A percentile compares a stretch with the other conserved stretches of the same genome.
These are phyloP conservation scores for Trichosporon sp. DNA, from an alignment of 1,284 basidiomycete species.

Conservation along the genomic window DNA sequence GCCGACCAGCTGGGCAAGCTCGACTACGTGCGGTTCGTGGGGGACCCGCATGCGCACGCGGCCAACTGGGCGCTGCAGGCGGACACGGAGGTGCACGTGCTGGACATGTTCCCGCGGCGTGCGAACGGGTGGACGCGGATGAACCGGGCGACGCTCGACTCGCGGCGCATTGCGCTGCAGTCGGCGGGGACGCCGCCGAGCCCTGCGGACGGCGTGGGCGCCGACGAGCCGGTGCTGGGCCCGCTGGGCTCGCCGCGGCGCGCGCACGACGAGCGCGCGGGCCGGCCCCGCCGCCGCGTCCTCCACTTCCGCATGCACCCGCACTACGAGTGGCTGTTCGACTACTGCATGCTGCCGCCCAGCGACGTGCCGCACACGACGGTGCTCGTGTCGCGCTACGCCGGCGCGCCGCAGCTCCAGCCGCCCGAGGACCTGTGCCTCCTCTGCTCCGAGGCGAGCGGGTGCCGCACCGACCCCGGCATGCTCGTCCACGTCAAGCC, in stretches of 20 bases:
- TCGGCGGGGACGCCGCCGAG: not conserved
- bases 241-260: not conserved
- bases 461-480: not conserved
- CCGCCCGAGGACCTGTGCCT: not conserved
- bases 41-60: not conserved
- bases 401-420: not conserved
- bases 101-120: not conserved
- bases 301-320: not conserved
- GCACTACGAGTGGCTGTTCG: constrained; percentile 2
- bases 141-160: not conserved
- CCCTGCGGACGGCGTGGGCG: not conserved
- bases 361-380: not conserved
- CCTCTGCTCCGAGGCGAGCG: not conserved
- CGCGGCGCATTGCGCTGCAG: not conserved
- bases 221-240: not conserved
- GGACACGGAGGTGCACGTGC: not conserved
- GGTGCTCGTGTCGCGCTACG: not conserved
- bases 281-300: not conserved
- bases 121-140: not conserved
- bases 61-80: not conserved
- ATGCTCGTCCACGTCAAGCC: not conserved
- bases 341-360: constrained; percentile 1
- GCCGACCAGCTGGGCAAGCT: not conserved
- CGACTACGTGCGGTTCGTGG: not conserved
- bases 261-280: not conserved